Evolutionary conservation across 116 monocot genomes (phyloP).

Genomic region (Phalaenopsis hybrid): DNA sequence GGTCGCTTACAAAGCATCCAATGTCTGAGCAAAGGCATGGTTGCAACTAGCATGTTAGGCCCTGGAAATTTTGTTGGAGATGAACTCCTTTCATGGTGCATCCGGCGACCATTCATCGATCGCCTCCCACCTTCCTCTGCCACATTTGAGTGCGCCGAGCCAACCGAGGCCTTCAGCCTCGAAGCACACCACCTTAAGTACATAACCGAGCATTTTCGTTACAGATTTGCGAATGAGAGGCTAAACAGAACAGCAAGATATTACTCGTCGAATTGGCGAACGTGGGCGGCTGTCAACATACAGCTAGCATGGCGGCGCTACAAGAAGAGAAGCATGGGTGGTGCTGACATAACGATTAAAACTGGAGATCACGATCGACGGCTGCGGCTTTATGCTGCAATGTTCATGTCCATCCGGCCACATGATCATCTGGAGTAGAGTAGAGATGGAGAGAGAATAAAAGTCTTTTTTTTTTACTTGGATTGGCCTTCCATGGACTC

Average conservation of each 20-base stretch:
- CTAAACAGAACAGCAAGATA: conserved; percentile 62
- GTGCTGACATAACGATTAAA: not conserved
- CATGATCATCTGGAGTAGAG: conserved; percentile 73
- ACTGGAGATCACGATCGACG: conserved; percentile 34
- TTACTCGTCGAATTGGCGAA: conserved; percentile 73
- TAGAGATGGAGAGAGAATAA: not conserved
- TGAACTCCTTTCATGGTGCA: conserved; percentile 93
- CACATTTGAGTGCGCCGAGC: conserved; percentile 42
- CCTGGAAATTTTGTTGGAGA: conserved; percentile 75
- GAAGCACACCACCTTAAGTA: conserved; percentile 58
- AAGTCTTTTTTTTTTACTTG: not conserved
- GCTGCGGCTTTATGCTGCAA: conserved; percentile 56
- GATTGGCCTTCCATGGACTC: not conserved
- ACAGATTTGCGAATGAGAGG: conserved; percentile 68
- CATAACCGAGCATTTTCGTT: conserved; percentile 77
- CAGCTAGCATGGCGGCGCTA: conserved; percentile 60
- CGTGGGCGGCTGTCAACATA: conserved; percentile 80
- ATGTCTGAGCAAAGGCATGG: conserved; percentile 43
- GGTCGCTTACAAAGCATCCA: conserved; percentile 62
- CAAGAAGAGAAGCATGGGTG: conserved; percentile 20
- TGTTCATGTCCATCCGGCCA: conserved; percentile 78
- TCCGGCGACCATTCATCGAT: conserved; percentile 62
- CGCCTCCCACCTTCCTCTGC: conserved; percentile 65
- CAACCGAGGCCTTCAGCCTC: conserved; percentile 63
- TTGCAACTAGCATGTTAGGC: conserved; percentile 60